Percentiles rank a stretch among this genome's conserved stretches.
Conservation (phyloP, 2,329 filamentous ascomycete genomes). For the Colletotrichum eleusines region DNA sequence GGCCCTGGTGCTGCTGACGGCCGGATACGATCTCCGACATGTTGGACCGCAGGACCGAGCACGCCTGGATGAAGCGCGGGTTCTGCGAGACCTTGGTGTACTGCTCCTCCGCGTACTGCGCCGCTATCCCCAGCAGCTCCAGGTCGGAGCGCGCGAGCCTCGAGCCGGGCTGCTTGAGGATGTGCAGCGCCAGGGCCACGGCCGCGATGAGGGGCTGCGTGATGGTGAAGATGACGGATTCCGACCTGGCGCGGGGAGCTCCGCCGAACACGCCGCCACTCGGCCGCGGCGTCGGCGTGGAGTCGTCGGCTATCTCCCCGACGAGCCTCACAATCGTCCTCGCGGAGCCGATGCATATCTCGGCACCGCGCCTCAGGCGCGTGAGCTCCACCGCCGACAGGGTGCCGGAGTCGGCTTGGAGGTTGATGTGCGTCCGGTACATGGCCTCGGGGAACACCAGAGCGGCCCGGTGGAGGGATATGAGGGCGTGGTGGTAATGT, state of each 20-base stretch:
- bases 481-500: constrained; percentile 39
- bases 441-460: constrained; percentile 42
- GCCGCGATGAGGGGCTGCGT: constrained; percentile 42
- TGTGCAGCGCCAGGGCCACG: constrained; percentile 42
- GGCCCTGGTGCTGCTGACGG: neutral
- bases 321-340: constrained; percentile 22
- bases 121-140: constrained; percentile 41
- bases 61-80: constrained; percentile 31
- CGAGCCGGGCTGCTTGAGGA: constrained; percentile 41
- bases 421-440: constrained; percentile 40
- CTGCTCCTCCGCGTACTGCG: constrained; percentile 42
- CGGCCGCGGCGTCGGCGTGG: neutral
- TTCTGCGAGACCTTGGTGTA: constrained; percentile 32
- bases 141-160: constrained; percentile 44
- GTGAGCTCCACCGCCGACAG: constrained; percentile 21
- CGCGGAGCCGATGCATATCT: constrained; percentile 29
- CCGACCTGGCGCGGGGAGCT: neutral
- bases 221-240: constrained; percentile 18
- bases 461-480: constrained; percentile 41
- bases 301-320: constrained; percentile 28
- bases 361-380: constrained; percentile 17
- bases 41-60: constrained; percentile 28
- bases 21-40: constrained; percentile 12
- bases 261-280: constrained; percentile 1
- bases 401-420: constrained; percentile 19